A percentile compares a stretch with the other conserved stretches of the same genome.
Conservation (phyloP, 495 filamentous ascomycete species). For the Paragyromitra xinjiangensis region DNA sequence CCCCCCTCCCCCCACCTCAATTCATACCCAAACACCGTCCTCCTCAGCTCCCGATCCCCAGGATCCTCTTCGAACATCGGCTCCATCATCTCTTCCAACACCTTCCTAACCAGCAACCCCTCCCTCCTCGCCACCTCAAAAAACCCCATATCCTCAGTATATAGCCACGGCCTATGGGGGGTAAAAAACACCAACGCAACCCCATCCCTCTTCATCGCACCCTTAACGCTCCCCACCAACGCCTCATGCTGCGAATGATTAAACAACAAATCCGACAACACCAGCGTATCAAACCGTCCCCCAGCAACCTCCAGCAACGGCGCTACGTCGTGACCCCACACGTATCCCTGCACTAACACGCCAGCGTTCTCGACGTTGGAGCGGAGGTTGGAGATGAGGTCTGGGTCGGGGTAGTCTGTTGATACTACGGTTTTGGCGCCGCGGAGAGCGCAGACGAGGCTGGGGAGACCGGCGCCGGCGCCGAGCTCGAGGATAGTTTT, state of each 20-base stretch:
- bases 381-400: slow-evolving; percentile 77
- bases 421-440: slow-evolving; percentile 76
- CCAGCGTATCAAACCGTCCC: slow-evolving; percentile 74
- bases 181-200: slow-evolving; percentile 90
- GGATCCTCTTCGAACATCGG: slow-evolving; percentile 89
- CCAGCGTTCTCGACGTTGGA: slow-evolving; percentile 68
- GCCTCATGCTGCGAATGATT: slow-evolving; percentile 84
- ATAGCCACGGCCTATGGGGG: slow-evolving; percentile 88
- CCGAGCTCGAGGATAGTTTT: slow-evolving; percentile 86
- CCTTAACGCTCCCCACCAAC: slow-evolving; percentile 73
- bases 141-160: slow-evolving; percentile 82
- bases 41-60: slow-evolving; percentile 77
- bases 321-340: slow-evolving; percentile 74
- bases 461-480: slow-evolving; percentile 85
- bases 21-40: slow-evolving; percentile 83
- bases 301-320: slow-evolving; percentile 63
- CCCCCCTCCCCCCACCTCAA: slow-evolving; percentile 63
- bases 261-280: slow-evolving; percentile 89
- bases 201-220: slow-evolving; percentile 66
- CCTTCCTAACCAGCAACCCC: slow-evolving; percentile 78
- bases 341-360: slow-evolving; percentile 69
- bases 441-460: slow-evolving; percentile 75
- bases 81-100: slow-evolving; percentile 82
- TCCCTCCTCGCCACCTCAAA: slow-evolving; percentile 74
- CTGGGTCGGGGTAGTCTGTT: slow-evolving; percentile 87